Conservation (phyloP, 495 filamentous ascomycete genomes). For the Penicillium cataractarum region DNA sequence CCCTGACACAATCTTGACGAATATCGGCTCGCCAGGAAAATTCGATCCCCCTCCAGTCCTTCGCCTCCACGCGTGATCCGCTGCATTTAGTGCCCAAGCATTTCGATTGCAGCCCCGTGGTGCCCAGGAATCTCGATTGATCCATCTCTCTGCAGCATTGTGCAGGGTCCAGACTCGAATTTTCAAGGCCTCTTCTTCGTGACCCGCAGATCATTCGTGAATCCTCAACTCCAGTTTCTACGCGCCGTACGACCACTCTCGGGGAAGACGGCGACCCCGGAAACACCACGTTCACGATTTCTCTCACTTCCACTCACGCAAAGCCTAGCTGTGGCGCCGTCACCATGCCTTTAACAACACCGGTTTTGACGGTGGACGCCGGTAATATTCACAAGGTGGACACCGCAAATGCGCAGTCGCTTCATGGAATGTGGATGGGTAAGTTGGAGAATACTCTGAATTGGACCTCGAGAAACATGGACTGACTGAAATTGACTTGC, state of each 20-base stretch:
- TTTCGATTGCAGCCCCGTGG: conserved; percentile 21
- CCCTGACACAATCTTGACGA: conserved; percentile 27
- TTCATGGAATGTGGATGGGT: conserved; percentile 99
- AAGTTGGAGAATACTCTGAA: conserved; percentile 41
- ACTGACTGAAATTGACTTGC: conserved; percentile 2
- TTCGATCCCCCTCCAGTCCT: conserved; percentile 13
- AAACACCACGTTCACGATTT: conserved; percentile 30
- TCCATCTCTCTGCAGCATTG: conserved; percentile 25
- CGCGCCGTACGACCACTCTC: conserved; percentile 56
- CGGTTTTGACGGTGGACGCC: conserved; percentile 81
- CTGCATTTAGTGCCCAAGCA: conserved; percentile 11
- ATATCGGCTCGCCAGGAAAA: conserved; percentile 7
- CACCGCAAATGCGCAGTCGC: conserved; percentile 86
- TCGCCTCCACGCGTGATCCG: conserved; percentile 6
- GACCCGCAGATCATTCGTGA: conserved; percentile 27
- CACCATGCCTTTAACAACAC: conserved; percentile 67
- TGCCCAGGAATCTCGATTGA: conserved; percentile 21
- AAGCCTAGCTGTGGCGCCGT: conserved; percentile 28
- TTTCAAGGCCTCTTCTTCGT: conserved; percentile 16
- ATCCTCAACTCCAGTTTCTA: conserved; percentile 30
- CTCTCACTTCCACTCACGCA: background rate
- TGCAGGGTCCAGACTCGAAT: conserved; percentile 23
- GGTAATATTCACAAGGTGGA: conserved; percentile 92
- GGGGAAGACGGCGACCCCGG: conserved; percentile 57
- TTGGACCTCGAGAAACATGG: background rate